Evolutionary conservation across 2,329 filamentous ascomycete species (phyloP), one percentile per base, ranked within the genome.

Genomic region (Colletotrichum orchidophilum): DNA sequence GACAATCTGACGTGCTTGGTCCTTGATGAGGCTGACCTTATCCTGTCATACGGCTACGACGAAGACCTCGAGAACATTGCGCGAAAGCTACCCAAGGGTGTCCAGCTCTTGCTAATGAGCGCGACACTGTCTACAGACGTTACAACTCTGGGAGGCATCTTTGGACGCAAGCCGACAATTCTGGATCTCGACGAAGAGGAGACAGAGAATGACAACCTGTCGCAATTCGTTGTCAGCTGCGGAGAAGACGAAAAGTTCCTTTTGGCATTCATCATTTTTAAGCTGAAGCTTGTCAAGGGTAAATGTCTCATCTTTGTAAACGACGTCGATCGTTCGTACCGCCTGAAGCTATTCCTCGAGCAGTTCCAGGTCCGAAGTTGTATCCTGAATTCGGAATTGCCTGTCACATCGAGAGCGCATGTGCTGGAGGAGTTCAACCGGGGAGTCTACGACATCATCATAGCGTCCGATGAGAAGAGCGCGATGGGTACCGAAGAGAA

Each of bases 181-280:
- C 83, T 99, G 75, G 92, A 97, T 78, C 83, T 99, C 21, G 93
- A 96, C 73, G 94, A 97, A 74, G 88, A 92, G 61, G 94, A 97
- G 75, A 91, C 92, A 26, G 92, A 94, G 74, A 90, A 91, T 24
- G 90, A 92, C 73, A 92, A 91, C 5, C 88, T 98, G 31, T 94
- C 91, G 65, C 96, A 98, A 83, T 97, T 95, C 78, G 91, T 95
- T 33, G 93, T 98, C 74, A 94, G 90, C 79, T 97, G 95, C 75
- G 94, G 90, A n/a, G 96, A 99, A 82, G 96, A 98, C 75, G 96
- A 98, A 77, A 99, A 99, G 79, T 99, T 98, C 78, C 84, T 99
- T 46, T 84, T 99, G 53, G 91, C 93, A 21, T 98, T 97, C 78
- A 93, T 97, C 71, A 96, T 98, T 78, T 97, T 98, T 85, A 97